A percentile compares a stretch with the other conserved stretches of the same genome.
These are phyloP conservation scores for Geranium rotundifolium DNA, from an alignment of 345 rosid species.

Conservation along the genomic window DNA sequence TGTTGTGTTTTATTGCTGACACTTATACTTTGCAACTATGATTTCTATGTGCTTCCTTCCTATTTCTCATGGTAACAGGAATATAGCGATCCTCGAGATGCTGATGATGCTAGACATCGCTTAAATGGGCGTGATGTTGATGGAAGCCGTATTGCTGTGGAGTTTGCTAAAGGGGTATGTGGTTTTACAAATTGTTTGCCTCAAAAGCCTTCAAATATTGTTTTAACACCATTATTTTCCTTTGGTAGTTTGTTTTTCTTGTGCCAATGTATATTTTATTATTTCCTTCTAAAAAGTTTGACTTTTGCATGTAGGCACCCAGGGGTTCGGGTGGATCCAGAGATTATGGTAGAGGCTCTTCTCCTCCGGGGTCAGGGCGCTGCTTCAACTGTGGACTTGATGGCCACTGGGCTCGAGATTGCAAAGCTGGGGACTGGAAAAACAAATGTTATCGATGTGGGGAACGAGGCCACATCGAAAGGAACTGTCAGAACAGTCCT, in stretches of 20 bases:
- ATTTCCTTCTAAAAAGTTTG: not conserved
- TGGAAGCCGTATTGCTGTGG: slow-evolving; percentile 88
- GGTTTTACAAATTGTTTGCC: not conserved
- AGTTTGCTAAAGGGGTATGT: slow-evolving; percentile 78
- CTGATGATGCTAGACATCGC: slow-evolving; percentile 80
- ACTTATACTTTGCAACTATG: slow-evolving; percentile 17
- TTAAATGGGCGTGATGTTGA: slow-evolving; percentile 72
- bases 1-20: not conserved
- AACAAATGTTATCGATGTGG: slow-evolving; percentile 96
- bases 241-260: too few species aligned
- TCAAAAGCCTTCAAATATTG: not conserved
- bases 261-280: too few species aligned
- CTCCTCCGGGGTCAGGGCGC: slow-evolving; percentile 93
- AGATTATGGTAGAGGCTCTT: slow-evolving; percentile 78
- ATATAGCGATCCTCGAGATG: slow-evolving; percentile 89
- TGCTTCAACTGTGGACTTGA: slow-evolving; percentile 95
- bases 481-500: slow-evolving; percentile 89
- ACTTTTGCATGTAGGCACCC: slow-evolving; percentile 42
- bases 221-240: too few species aligned
- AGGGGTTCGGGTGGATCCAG: slow-evolving; percentile 72
- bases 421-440: slow-evolving; percentile 97
- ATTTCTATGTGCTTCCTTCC: slow-evolving; percentile 13
- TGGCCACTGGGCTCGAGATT: slow-evolving; percentile 97
- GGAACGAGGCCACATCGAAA: slow-evolving; percentile 87
- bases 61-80: slow-evolving; percentile 43